Conservation (phyloP, 176 grass and related monocot species). For the Aegilops umbellulata region DNA sequence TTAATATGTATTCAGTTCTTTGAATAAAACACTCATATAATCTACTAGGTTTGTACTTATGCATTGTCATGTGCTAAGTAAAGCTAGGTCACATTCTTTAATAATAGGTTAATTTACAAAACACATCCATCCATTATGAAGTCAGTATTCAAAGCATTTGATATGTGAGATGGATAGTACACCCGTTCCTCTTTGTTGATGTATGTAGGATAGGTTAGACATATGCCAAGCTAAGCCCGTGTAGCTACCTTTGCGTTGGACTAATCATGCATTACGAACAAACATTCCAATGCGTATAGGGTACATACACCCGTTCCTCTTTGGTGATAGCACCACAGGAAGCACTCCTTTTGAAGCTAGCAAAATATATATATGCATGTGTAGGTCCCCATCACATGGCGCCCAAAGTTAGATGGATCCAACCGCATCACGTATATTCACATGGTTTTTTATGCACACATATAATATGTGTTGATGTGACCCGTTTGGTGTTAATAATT, state of each 20-base stretch:
- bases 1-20: not conserved
- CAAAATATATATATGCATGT: not conserved
- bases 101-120: not conserved
- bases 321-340: conserved; percentile 25
- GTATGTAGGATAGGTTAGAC: not conserved
- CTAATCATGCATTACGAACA: conserved; percentile 16
- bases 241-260: not conserved
- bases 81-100: not conserved
- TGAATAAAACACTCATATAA: not conserved
- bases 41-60: not conserved
- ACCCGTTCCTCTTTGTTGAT: conserved; percentile 5
- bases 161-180: not conserved
- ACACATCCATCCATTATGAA: not conserved
- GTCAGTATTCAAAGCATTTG: not conserved
- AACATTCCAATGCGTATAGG: conserved; percentile 14
- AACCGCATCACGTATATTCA: conserved; percentile 8
- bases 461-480: conserved; percentile 32
- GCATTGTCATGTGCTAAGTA: not conserved
- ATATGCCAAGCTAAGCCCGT: not conserved
- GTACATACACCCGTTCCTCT: conserved; percentile 17
- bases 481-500: not conserved
- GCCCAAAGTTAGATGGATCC: conserved; percentile 25
- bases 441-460: conserved; percentile 17
- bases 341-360: conserved; percentile 24
- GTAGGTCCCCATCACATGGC: conserved; percentile 33